These are phyloP conservation scores for Phaeosphaeria sp. DNA, from an alignment of 2,329 filamentous ascomycete species.

Conservation along the genomic window DNA sequence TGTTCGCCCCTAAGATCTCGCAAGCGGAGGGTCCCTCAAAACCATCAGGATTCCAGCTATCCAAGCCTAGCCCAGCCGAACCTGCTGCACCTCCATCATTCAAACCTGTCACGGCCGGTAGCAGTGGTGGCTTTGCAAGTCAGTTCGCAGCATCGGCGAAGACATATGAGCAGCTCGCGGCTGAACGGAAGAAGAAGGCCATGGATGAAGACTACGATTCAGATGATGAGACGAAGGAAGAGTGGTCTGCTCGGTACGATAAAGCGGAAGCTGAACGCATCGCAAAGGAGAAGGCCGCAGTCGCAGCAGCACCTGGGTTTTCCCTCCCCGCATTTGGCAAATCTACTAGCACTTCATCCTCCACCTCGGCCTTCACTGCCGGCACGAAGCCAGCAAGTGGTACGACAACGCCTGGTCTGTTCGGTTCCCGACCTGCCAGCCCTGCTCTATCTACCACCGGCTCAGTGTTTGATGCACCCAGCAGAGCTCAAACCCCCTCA, in stretches of 20 bases:
- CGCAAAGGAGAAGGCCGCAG: constrained; percentile 33
- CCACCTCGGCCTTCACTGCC: constrained; percentile 19
- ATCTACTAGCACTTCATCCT: constrained; percentile 10
- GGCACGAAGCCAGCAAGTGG: constrained; percentile 30
- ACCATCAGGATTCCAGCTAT: constrained; percentile 4
- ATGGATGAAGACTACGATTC: constrained; percentile 45
- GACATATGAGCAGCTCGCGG: constrained; percentile 39
- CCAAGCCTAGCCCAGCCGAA: neutral
- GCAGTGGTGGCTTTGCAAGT: constrained; percentile 25
- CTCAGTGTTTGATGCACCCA: constrained; percentile 41
- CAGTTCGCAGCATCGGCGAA: constrained; percentile 42
- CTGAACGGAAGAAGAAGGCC: constrained; percentile 45
- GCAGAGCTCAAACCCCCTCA: constrained; percentile 24
- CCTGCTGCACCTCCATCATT: constrained; percentile 18
- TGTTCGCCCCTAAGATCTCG: constrained; percentile 15
- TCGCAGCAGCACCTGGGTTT: constrained; percentile 28
- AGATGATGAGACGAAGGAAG: constrained; percentile 43
- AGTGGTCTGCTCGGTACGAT: constrained; percentile 43
- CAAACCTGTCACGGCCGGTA: constrained; percentile 12
- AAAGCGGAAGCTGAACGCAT: constrained; percentile 36
- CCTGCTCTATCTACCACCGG: constrained; percentile 40
- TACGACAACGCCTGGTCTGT: constrained; percentile 29
- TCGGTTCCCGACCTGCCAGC: constrained; percentile 33
- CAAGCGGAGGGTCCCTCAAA: constrained; percentile 7
- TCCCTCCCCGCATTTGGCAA: constrained; percentile 17